A percentile compares a stretch with the other conserved stretches of the same genome.
Conservation (phyloP, 2,329 filamentous ascomycete species). For the Ophiostoma pallidulum region DNA sequence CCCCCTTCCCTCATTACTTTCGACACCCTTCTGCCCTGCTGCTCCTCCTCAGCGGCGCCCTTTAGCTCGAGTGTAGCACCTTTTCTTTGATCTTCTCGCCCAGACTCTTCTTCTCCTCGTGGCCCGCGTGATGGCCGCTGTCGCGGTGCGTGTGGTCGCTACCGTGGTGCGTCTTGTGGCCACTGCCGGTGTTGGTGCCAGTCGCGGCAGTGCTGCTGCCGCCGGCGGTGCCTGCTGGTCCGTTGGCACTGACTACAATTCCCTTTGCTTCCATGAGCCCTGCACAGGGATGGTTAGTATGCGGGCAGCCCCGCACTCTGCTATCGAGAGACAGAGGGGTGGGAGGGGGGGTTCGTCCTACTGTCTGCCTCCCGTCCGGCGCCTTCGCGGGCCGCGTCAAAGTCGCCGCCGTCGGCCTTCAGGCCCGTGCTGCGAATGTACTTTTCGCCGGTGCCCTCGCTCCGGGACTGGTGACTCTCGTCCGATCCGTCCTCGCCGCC, state of each 20-base stretch:
- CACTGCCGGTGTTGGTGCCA: slow-evolving; percentile 12
- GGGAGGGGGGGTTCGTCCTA: slow-evolving; percentile 27
- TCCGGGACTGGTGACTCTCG: slow-evolving; percentile 24
- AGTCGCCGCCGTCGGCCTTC: slow-evolving; percentile 56
- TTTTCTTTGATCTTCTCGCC: slow-evolving; percentile 61
- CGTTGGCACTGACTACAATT: too few species aligned
- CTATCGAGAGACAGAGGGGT: too few species aligned
- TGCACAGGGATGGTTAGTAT: slow-evolving; percentile 17
- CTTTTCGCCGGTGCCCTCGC: slow-evolving; percentile 44
- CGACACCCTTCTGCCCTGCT: not conserved
- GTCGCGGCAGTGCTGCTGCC: slow-evolving; percentile 12
- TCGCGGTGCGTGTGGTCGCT: slow-evolving; percentile 17
- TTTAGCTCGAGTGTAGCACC: slow-evolving; percentile 34
- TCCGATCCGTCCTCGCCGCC: too few species aligned
- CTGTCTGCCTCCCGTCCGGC: slow-evolving; percentile 59
- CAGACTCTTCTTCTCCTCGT: slow-evolving; percentile 33
- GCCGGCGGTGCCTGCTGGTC: too few species aligned
- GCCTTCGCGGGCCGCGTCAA: slow-evolving; percentile 54
- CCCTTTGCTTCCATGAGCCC: slow-evolving; percentile 46
- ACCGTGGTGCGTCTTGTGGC: slow-evolving; percentile 20
- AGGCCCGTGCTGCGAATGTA: slow-evolving; percentile 50
- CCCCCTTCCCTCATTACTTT: too few species aligned
- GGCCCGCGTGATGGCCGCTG: slow-evolving; percentile 10
- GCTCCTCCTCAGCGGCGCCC: too few species aligned
- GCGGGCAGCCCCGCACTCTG: too few species aligned